A percentile compares a stretch with the other conserved stretches of the same genome.
Conservation (phyloP, 495 filamentous ascomycete species). For the Daldinia vernicosa region DNA sequence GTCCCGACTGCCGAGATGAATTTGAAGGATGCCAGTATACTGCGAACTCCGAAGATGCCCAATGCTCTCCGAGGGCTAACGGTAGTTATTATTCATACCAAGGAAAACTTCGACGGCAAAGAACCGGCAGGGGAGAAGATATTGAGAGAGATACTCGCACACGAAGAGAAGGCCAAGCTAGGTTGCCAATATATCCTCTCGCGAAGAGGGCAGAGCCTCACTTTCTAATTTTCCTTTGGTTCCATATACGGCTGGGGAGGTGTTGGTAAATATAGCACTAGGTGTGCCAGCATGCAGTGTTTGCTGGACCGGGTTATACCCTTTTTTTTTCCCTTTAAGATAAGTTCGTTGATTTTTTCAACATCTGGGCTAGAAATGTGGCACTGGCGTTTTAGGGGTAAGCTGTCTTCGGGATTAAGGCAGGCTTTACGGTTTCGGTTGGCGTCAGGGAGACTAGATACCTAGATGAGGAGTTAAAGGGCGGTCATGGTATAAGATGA, state of each 20-base stretch:
- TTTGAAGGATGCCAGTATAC: slow-evolving; percentile 39
- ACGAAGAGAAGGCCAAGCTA: slow-evolving; percentile 67
- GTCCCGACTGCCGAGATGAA: slow-evolving; percentile 52
- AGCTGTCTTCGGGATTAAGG: slow-evolving; percentile 1
- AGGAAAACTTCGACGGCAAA: slow-evolving; percentile 75
- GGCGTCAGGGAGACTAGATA: slow-evolving; percentile 25
- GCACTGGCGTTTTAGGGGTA: slow-evolving; percentile 14
- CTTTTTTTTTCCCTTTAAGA: neutral
- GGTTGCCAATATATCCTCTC: slow-evolving; percentile 84
- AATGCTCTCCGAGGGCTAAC: slow-evolving; percentile 59
- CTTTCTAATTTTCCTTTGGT: slow-evolving; percentile 40
- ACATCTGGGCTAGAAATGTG: slow-evolving; percentile 8
- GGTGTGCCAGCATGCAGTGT: slow-evolving; percentile 20
- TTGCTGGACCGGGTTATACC: slow-evolving; percentile 7
- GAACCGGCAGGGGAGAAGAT: slow-evolving; percentile 70
- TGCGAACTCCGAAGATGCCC: slow-evolving; percentile 7
- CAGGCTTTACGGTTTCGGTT: neutral
- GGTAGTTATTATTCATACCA: slow-evolving; percentile 83
- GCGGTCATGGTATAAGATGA: neutral
- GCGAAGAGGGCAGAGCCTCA: slow-evolving; percentile 58
- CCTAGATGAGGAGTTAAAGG: slow-evolving; percentile 1
- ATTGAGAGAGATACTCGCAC: slow-evolving; percentile 67
- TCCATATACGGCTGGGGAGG: slow-evolving; percentile 23
- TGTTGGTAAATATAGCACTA: slow-evolving; percentile 20
- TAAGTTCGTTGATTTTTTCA: slow-evolving; percentile 3